phyloP scores from a whole-genome alignment of 495 filamentous ascomycete genomes.

The Penicillium atrosanguineum region DNA sequence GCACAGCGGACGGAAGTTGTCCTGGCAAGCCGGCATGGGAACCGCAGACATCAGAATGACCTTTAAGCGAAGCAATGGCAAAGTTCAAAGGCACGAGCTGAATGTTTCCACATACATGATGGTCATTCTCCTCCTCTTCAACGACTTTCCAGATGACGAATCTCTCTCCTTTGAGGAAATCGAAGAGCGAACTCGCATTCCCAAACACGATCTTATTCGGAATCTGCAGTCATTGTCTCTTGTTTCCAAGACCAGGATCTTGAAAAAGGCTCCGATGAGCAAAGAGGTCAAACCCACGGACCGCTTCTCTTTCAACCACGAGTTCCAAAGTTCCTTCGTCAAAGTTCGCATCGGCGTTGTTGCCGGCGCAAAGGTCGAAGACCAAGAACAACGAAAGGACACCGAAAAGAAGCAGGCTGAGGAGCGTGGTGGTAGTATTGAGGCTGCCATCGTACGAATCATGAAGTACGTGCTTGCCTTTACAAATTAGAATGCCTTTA shows the following conservation, averaged over 20 bases:
- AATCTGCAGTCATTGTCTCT: slow-evolving; percentile 83
- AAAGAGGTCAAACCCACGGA: slow-evolving; percentile 80
- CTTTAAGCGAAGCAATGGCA: slow-evolving; percentile 71
- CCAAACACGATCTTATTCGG: slow-evolving; percentile 69
- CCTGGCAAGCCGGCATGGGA: slow-evolving; percentile 81
- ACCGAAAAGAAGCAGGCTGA: slow-evolving; percentile 88
- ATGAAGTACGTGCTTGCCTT: slow-evolving; percentile 73
- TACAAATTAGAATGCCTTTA: background rate
- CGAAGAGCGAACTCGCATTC: slow-evolving; percentile 79
- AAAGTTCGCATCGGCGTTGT: slow-evolving; percentile 86
- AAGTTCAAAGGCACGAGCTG: slow-evolving; percentile 78
- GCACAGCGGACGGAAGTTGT: slow-evolving; percentile 80
- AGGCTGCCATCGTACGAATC: slow-evolving; percentile 88
- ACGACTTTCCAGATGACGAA: slow-evolving; percentile 64
- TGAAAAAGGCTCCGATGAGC: slow-evolving; percentile 79
- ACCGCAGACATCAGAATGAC: slow-evolving; percentile 80
- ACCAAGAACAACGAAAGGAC: slow-evolving; percentile 74
- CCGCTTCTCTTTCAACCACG: slow-evolving; percentile 78
- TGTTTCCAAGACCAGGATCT: slow-evolving; percentile 76
- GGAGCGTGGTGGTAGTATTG: slow-evolving; percentile 71
- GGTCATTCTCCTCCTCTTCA: slow-evolving; percentile 87
- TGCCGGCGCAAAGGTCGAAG: slow-evolving; percentile 73
- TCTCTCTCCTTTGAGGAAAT: slow-evolving; percentile 81
- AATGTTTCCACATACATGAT: slow-evolving; percentile 92
- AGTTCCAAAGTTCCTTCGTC: slow-evolving; percentile 76